These are phyloP conservation scores for Melaleuca alternifolia DNA, from an alignment of 345 rosid genomes.

Conservation along the genomic window DNA sequence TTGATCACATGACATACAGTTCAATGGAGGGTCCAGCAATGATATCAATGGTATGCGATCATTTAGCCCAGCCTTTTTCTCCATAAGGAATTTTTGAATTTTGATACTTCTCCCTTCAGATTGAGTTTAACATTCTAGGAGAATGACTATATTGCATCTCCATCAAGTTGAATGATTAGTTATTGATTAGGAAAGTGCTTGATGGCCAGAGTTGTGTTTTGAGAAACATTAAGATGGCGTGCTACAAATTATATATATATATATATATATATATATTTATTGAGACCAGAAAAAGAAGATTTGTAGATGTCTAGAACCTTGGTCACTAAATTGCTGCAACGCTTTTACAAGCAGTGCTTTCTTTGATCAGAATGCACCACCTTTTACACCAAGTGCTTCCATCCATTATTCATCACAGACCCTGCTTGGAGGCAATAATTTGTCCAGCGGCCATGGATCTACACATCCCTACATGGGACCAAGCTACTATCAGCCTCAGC, in stretches of 20 bases:
- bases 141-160: background rate
- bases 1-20: background rate
- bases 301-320: background rate
- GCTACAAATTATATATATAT: background rate
- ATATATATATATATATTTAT: no score
- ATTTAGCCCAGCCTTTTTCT: background rate
- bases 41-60: background rate
- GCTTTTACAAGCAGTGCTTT: background rate
- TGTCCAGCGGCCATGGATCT: background rate
- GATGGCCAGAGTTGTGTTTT: background rate
- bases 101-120: background rate
- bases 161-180: background rate
- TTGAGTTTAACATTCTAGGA: background rate
- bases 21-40: background rate
- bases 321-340: background rate
- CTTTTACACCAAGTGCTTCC: background rate
- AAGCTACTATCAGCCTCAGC: background rate
- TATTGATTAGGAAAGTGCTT: background rate
- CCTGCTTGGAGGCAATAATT: background rate
- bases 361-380: background rate
- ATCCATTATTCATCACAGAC: background rate
- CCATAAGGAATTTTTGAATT: background rate
- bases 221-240: background rate
- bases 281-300: background rate
- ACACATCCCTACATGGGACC: background rate